Evolutionary conservation across 2,329 filamentous ascomycete species (phyloP).

Genomic region (Claviceps purpurea): DNA sequence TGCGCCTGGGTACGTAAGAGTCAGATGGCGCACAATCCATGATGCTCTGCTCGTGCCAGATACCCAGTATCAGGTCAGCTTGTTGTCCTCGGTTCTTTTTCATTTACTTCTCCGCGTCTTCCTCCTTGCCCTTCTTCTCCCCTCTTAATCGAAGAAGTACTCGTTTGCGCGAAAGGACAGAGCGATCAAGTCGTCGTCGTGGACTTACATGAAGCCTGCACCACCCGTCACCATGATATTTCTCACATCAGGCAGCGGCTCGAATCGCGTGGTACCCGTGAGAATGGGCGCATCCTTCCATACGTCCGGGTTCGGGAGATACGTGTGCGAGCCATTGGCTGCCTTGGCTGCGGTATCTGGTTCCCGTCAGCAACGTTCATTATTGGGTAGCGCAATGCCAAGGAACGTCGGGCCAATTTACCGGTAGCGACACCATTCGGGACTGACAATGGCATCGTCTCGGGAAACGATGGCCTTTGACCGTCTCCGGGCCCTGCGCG

Average conservation of each 20-base stretch:
- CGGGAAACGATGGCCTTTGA: slow-evolving; percentile 3
- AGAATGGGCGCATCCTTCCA: slow-evolving; percentile 62
- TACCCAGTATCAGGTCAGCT: background rate
- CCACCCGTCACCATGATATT: slow-evolving; percentile 79
- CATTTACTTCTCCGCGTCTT: too few relatives aligned
- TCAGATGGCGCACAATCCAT: slow-evolving; percentile 70
- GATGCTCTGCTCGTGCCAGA: slow-evolving; percentile 43
- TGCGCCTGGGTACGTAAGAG: slow-evolving; percentile 54
- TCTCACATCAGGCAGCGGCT: slow-evolving; percentile 53
- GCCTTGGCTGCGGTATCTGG: slow-evolving; percentile 3
- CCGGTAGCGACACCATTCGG: slow-evolving; percentile 6
- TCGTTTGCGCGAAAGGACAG: background rate
- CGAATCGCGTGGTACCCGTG: slow-evolving; percentile 55
- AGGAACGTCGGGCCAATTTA: slow-evolving; percentile 1
- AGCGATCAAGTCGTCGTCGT: background rate
- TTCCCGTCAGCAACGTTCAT: background rate
- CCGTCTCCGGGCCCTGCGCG: background rate
- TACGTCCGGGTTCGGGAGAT: slow-evolving; percentile 46
- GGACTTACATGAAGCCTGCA: slow-evolving; percentile 68
- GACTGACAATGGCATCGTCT: background rate
- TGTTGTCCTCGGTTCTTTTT: background rate
- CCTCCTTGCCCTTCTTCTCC: background rate
- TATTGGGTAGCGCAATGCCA: background rate
- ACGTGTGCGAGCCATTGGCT: slow-evolving; percentile 22
- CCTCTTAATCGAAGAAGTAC: background rate